These are phyloP conservation scores for Cystobasidium sp. DNA, from an alignment of 1,284 basidiomycete genomes.

Conservation along the genomic window DNA sequence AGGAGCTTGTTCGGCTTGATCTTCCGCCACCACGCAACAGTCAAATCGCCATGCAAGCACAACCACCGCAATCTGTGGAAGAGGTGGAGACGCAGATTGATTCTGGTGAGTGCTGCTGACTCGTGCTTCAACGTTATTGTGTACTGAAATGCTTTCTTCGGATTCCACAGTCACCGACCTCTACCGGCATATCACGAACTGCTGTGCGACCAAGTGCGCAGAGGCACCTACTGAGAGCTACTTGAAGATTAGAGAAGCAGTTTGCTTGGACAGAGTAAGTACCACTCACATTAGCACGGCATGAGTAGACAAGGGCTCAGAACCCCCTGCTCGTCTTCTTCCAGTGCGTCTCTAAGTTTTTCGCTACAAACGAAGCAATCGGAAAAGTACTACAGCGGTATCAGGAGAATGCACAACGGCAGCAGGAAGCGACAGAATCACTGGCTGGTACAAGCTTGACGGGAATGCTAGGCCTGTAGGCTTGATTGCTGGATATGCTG, in stretches of 20 bases:
- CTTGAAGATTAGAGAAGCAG: conserved; percentile 21
- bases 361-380: conserved; percentile 16
- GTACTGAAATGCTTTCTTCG: no score
- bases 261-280: conserved; percentile 31
- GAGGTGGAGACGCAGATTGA: conserved; percentile 27
- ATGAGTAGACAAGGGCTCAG: no score
- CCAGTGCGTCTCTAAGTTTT: conserved; percentile 27
- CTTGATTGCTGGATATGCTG: no score
- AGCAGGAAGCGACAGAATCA: conserved; percentile 16
- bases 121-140: no score
- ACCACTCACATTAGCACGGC: no score
- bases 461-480: conserved; percentile 16
- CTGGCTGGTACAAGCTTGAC: conserved; percentile 17
- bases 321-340: no score
- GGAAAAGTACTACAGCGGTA: conserved; percentile 25
- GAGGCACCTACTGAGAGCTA: conserved; percentile 27
- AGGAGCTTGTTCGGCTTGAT: no score
- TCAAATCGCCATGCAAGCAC: no score
- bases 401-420: conserved; percentile 20
- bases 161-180: conserved; percentile 38
- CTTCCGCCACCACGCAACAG: no score
- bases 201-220: conserved; percentile 23
- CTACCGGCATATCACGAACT: conserved; percentile 24
- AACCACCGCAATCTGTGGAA: conserved; percentile 21
- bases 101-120: conserved; percentile 8